Evolutionary conservation across 495 filamentous ascomycete species (phyloP), one percentile per base, ranked within the genome.

Genomic region (Podospora bellae-mahoneyi): DNA sequence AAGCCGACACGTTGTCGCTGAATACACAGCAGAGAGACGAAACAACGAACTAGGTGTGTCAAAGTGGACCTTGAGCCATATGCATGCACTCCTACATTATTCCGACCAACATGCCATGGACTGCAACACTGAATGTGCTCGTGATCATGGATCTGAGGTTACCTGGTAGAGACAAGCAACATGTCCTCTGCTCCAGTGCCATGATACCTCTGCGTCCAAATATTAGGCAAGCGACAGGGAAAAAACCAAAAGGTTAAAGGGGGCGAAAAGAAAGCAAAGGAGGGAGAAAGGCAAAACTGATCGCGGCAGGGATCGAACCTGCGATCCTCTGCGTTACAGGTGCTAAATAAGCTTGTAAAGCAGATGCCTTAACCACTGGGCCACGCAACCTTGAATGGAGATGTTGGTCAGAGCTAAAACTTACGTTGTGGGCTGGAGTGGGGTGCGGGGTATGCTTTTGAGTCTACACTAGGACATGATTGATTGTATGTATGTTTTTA

Each of bases 221-320:
- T 32, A 32, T 7, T 1, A 32, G 7, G 3, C 30, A 32, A 32
- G 3, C 4, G 7, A 32, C 7, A 23, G 23, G 30, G 3, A 32
- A 32, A 7, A 32, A 32, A 32, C 1, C 4, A 32, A 32, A 32
- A 32, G 4, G 30, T 32, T 7, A 56, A 4, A 13, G 54, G 54
- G 19, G 54, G 4, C 5, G 0, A 56, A 56, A 56, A 56, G 2
- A 56, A 56, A 56, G 4, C 16, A 0, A 56, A 56, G 54, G 4
- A 5, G 30, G 30, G 55, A 6, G 6, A 0, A 48, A 6, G 10
- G 71, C 75, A 73, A 69, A 64, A 54, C 65, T 81, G 80, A 80
- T 77, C 80, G 76, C 75, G 76, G 79, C 80, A 80, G 80, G 80
- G 79, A 72, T 82, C 79, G 80, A 82, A 82, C 80, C 80, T 80